Percentiles rank a stretch among this genome's conserved stretches.
Evolutionary conservation across 208 protist species (phyloP).

Genomic region (Trypanosoma mega): DNA sequence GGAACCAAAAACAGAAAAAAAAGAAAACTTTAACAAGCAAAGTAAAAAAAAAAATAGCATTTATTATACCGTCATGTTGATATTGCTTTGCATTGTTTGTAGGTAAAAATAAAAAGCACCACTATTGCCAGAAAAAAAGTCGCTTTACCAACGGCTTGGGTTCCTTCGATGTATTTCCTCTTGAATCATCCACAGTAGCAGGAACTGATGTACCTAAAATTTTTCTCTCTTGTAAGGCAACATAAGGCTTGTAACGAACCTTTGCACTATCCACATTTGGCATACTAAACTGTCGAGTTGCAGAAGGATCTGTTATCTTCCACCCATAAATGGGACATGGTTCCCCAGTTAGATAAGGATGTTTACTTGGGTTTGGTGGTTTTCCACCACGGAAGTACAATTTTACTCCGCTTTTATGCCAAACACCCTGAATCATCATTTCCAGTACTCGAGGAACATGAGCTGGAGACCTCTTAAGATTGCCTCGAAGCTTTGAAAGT

Average conservation of each 20-base stretch:
- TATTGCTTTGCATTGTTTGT: background rate
- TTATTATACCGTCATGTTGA: background rate
- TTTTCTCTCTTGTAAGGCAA: slow-evolving; percentile 84
- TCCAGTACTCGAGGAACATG: slow-evolving; percentile 77
- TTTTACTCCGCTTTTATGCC: slow-evolving; percentile 89
- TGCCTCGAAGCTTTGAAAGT: slow-evolving; percentile 77
- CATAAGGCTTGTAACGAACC: slow-evolving; percentile 83
- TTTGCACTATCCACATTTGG: slow-evolving; percentile 70
- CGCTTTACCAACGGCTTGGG: slow-evolving; percentile 83
- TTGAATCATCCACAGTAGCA: background rate
- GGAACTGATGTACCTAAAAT: slow-evolving; percentile 45
- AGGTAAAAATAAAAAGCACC: background rate
- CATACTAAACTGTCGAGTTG: slow-evolving; percentile 84
- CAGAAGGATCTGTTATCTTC: slow-evolving; percentile 75
- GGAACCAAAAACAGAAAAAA: slow-evolving; percentile 8
- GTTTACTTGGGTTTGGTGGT: slow-evolving; percentile 84
- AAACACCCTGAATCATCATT: slow-evolving; percentile 92
- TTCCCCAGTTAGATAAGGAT: slow-evolving; percentile 88
- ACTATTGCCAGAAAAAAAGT: slow-evolving; percentile 89
- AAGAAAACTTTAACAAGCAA: background rate
- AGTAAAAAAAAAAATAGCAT: slow-evolving; percentile 7
- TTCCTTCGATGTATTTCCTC: slow-evolving; percentile 15
- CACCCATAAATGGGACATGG: slow-evolving; percentile 90
- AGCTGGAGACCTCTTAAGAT: slow-evolving; percentile 49
- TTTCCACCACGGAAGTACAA: slow-evolving; percentile 89